Conservation (phyloP, 1,284 basidiomycete species). For the Leucoagaricus sp. region DNA sequence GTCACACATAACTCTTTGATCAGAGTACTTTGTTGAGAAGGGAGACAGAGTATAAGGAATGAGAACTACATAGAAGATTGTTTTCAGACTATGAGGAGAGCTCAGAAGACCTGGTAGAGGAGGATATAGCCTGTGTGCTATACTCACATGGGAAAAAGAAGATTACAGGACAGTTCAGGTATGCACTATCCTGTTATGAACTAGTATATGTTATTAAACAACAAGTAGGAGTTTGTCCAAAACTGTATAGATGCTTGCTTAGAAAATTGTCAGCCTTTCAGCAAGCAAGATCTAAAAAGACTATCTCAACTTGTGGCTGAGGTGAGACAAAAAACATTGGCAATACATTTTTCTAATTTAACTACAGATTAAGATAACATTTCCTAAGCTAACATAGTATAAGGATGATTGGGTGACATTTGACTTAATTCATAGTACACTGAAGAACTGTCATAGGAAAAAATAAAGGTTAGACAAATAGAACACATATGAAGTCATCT, state of each 20-base stretch:
- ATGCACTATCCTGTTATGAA: background rate
- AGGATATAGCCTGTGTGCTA: background rate
- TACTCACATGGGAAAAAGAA: background rate
- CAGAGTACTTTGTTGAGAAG: background rate
- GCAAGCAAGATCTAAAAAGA: background rate
- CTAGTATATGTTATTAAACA: too few relatives aligned
- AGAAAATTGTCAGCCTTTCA: background rate
- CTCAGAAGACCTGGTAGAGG: background rate
- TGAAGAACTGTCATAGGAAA: background rate
- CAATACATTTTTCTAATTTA: background rate
- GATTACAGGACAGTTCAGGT: background rate
- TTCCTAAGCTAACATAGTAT: background rate
- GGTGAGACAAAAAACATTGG: background rate
- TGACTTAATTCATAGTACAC: background rate
- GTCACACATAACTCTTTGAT: background rate
- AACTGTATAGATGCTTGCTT: background rate
- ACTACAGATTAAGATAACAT: background rate
- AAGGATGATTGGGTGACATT: constrained; percentile 1
- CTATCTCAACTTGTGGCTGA: background rate
- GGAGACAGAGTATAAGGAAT: background rate
- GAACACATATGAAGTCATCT: too few relatives aligned
- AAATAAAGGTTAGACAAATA: too few relatives aligned
- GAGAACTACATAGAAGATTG: background rate
- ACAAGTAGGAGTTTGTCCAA: background rate
- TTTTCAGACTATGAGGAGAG: background rate